phyloP scores from a whole-genome alignment of 345 rosid genomes.

The Gossypium raimondii region DNA sequence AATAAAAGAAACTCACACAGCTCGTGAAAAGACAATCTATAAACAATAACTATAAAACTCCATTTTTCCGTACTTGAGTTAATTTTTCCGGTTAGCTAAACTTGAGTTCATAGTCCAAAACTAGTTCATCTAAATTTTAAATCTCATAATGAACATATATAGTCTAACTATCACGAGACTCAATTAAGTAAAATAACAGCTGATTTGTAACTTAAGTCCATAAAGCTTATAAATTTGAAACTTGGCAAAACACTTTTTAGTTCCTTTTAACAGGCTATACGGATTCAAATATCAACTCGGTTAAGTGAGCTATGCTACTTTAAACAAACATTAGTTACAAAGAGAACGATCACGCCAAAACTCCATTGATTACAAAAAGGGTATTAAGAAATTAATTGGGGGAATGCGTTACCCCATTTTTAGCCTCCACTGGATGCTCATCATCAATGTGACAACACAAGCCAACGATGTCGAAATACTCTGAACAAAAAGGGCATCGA shows the following conservation, averaged over 20 bases:
- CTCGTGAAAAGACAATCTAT: not conserved
- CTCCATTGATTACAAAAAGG: not conserved
- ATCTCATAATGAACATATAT: not conserved
- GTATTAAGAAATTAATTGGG: slow-evolving; percentile 22
- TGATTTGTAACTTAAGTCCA: not conserved
- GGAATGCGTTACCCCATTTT: slow-evolving; percentile 47
- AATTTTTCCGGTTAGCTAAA: not conserved
- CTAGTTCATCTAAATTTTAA: not conserved
- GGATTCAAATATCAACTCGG: not conserved
- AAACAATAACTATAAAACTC: not conserved
- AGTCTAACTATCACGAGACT: not conserved
- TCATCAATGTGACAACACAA: slow-evolving; percentile 91
- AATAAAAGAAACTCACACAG: not conserved
- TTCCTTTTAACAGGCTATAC: not conserved
- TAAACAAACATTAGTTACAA: not conserved
- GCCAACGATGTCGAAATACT: slow-evolving; percentile 81
- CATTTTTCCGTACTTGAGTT: not conserved
- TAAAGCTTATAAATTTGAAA: not conserved
- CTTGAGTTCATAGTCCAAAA: not conserved
- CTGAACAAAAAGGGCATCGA: slow-evolving; percentile 91
- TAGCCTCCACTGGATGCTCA: slow-evolving; percentile 81
- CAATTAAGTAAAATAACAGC: not conserved
- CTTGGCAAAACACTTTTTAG: not conserved
- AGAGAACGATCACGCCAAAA: not conserved
- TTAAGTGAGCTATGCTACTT: not conserved